Evolutionary conservation across 306 rosid genomes (phyloP), one percentile per base, ranked within the genome.

Genomic region (Urtica urens): DNA sequence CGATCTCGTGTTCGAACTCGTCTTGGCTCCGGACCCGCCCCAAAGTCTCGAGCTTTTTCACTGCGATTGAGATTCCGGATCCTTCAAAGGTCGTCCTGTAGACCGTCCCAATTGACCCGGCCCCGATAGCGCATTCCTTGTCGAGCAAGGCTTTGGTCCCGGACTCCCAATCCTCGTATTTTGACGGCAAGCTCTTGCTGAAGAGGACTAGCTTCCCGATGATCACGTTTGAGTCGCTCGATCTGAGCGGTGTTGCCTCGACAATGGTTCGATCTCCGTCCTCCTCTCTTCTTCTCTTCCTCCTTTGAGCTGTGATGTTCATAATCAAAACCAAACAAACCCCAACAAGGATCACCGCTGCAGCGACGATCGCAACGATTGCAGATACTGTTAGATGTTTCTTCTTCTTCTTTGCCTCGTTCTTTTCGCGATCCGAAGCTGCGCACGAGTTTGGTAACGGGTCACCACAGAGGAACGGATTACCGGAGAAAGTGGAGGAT

Each of bases 121-220:
- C 86, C 27, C 99, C 99, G 23, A 92, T 85, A 31, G 82, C 25
- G 38, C 93, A 77, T 63, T 92, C 99, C 67, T 92, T 92, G 72
- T 82, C 87, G 27, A 77, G 92, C 85, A 92, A 73, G 30, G 99
- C 87, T 72, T 75, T 85, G 42, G 94, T 92, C 57, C 96, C 96
- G 10, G 93, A 84, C 64, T 92, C 99, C 99, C 99, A 92, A 60
- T 92, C 99, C 81, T 92, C 99, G 42, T 92, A 92, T 70, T 65
- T 92, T 3, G 99, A 92, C 7, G 96, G 99, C 60, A 92, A 75
- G 57, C 72, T 85, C 70, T 85, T 82, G 78, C 99, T 85, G 72
- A 92, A 92, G 59, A 92, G 99, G 67, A 85, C 99, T 66, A 92
- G 58, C 63, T 92, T 92, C 52, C 99, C 96, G 10, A 92, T 85